Evolutionary conservation across 495 filamentous ascomycete genomes (phyloP).

Genomic region (Jackrogersella multiformis): DNA sequence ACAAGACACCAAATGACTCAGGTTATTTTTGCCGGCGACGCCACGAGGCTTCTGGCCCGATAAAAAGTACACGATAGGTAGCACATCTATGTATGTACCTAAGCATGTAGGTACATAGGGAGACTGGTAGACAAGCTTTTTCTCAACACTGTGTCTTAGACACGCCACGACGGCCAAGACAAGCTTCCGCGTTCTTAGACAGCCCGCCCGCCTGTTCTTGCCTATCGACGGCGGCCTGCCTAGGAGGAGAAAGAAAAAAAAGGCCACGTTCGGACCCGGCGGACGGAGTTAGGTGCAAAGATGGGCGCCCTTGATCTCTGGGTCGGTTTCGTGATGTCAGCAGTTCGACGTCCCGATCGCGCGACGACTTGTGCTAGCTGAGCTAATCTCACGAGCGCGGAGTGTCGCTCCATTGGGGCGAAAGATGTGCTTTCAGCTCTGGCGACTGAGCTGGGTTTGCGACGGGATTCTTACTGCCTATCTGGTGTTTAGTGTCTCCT

Average conservation of each 20-base stretch:
- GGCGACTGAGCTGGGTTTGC: neutral
- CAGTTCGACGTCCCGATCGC: slow-evolving; percentile 14
- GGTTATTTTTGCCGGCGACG: neutral
- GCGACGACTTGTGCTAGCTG: slow-evolving; percentile 27
- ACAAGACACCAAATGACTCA: neutral
- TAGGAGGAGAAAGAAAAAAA: no score
- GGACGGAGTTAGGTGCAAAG: neutral
- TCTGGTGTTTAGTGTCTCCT: neutral
- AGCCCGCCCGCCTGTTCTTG: slow-evolving; percentile 2
- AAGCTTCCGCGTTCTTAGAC: neutral
- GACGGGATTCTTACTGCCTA: neutral
- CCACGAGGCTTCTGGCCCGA: slow-evolving; percentile 5
- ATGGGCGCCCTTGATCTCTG: neutral
- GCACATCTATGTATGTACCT: no score
- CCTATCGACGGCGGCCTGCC: neutral
- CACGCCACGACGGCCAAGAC: neutral
- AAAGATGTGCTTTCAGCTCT: slow-evolving; percentile 9
- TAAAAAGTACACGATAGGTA: neutral
- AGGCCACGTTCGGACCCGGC: neutral
- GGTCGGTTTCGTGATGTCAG: slow-evolving; percentile 2
- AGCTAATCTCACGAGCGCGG: neutral
- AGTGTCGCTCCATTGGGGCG: neutral
- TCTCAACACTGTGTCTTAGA: slow-evolving; percentile 4
- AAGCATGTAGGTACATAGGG: no score
- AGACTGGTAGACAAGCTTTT: slow-evolving; percentile 9